phyloP scores from a whole-genome alignment of 2,329 filamentous ascomycete genomes.

The Arthrobotrys iridis region DNA sequence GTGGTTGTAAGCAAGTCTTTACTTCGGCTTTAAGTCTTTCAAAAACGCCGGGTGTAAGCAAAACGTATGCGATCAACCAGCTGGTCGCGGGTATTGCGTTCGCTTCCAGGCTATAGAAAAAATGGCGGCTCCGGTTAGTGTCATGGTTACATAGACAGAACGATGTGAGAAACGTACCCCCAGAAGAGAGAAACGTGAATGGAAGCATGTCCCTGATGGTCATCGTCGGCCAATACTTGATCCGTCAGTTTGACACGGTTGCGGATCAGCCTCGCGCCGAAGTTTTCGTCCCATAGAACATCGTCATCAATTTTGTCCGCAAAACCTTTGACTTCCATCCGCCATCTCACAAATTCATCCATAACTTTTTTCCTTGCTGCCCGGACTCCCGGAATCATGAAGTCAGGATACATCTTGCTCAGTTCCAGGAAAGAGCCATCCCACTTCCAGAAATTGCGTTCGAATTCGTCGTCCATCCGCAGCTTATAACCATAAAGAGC shows the following conservation, averaged over 20 bases:
- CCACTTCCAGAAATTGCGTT: constrained; percentile 36
- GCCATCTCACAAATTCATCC: constrained; percentile 25
- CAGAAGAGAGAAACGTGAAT: constrained; percentile 45
- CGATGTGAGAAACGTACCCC: constrained; percentile 27
- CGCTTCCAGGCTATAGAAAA: constrained; percentile 29
- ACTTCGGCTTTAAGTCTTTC: constrained; percentile 28
- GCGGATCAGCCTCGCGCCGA: constrained; percentile 23
- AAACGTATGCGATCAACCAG: constrained; percentile 18
- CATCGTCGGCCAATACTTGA: constrained; percentile 15
- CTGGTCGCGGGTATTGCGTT: constrained; percentile 32
- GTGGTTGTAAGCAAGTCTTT: neutral
- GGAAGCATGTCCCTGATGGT: constrained; percentile 24
- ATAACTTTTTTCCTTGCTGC: constrained; percentile 13
- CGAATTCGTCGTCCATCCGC: constrained; percentile 21
- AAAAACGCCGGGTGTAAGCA: constrained; percentile 12
- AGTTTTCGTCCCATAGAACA: constrained; percentile 44
- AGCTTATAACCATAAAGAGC: constrained; percentile 38
- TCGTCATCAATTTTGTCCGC: constrained; percentile 31
- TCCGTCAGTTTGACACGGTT: constrained; percentile 30
- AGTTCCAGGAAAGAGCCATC: constrained; percentile 28
- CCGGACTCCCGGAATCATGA: constrained; percentile 40
- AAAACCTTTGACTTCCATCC: constrained; percentile 22
- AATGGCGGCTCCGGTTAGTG: no score
- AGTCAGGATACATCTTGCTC: constrained; percentile 39
- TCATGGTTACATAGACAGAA: no score